These are phyloP conservation scores for Sugiyamaella floridensis DNA, from an alignment of 805 yeast genomes.

Conservation along the genomic window DNA sequence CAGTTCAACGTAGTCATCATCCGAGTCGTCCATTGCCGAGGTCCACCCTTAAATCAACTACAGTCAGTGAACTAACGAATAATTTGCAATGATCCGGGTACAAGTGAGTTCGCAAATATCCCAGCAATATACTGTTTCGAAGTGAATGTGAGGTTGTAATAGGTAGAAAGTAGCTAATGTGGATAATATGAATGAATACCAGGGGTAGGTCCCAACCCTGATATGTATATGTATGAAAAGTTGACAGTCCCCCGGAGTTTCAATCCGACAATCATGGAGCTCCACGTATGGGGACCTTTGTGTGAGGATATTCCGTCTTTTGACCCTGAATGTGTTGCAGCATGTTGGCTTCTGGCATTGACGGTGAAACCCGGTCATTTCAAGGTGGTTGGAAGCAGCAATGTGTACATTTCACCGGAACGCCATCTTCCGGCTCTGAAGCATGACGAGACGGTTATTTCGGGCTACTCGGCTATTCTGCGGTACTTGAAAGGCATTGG, in stretches of 20 bases:
- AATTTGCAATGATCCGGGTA: too few relatives aligned
- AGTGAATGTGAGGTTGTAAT: too few relatives aligned
- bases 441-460: constrained; percentile 8
- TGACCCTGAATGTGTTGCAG: constrained; percentile 30
- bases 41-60: too few relatives aligned
- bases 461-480: constrained; percentile 25
- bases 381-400: constrained; percentile 23
- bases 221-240: neutral
- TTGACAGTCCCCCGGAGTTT: too few relatives aligned
- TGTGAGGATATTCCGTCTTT: constrained; percentile 20
- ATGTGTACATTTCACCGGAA: constrained; percentile 17
- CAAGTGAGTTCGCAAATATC: too few relatives aligned
- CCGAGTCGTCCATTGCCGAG: constrained; percentile 32
- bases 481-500: constrained; percentile 13
- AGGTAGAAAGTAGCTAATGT: too few relatives aligned
- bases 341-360: constrained; percentile 21
- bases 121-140: too few relatives aligned
- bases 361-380: constrained; percentile 9
- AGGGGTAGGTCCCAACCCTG: neutral
- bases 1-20: constrained; percentile 34
- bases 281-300: constrained; percentile 29
- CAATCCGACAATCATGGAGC: constrained; percentile 17
- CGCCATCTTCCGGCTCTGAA: constrained; percentile 26
- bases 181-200: neutral
- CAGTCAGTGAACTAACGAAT: too few relatives aligned